Percentiles rank a stretch among this genome's conserved stretches.
Evolutionary conservation across 1,284 basidiomycete species (phyloP).

Genomic region (Leccinum griseonigrum): DNA sequence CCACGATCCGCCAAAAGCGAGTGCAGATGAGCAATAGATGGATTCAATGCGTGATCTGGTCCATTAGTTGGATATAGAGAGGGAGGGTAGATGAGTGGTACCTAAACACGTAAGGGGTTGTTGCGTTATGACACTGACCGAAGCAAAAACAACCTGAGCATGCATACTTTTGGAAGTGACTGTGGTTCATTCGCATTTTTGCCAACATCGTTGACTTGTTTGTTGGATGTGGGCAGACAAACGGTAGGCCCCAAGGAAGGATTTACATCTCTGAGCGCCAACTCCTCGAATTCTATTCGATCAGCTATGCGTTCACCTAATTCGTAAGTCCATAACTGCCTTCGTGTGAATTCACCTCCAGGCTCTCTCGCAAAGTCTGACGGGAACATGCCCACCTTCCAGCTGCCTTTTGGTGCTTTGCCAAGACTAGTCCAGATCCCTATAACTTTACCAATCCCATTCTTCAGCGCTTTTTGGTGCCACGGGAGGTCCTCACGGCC

Average conservation of each 20-base stretch:
- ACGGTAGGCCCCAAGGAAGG: conserved; percentile 59
- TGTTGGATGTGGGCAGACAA: conserved; percentile 18
- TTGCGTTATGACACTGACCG: background rate
- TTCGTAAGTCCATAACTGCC: conserved; percentile 55
- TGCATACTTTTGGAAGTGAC: conserved; percentile 8
- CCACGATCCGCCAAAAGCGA: conserved; percentile 51
- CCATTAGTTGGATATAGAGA: conserved; percentile 37
- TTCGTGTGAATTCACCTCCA: conserved; percentile 6
- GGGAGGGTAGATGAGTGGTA: conserved; percentile 68
- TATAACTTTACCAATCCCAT: conserved; percentile 49
- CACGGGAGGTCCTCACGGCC: conserved; percentile 9
- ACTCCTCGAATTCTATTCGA: conserved; percentile 73
- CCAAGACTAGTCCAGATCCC: conserved; percentile 64
- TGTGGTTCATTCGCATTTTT: conserved; percentile 2
- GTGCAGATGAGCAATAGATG: conserved; percentile 53
- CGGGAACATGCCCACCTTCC: conserved; percentile 55
- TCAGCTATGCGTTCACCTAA: conserved; percentile 66
- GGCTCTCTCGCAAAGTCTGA: background rate
- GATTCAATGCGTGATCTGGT: conserved; percentile 6
- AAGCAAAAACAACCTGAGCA: background rate
- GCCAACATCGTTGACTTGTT: conserved; percentile 19
- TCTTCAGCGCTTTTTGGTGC: conserved; percentile 34
- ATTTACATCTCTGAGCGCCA: conserved; percentile 66
- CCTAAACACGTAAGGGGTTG: conserved; percentile 37
- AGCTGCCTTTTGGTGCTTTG: conserved; percentile 56